Percentiles rank a stretch among this genome's conserved stretches.
Evolutionary conservation across 73 alveolate genomes (phyloP).

Genomic region (Tetrahymena elliotti): DNA sequence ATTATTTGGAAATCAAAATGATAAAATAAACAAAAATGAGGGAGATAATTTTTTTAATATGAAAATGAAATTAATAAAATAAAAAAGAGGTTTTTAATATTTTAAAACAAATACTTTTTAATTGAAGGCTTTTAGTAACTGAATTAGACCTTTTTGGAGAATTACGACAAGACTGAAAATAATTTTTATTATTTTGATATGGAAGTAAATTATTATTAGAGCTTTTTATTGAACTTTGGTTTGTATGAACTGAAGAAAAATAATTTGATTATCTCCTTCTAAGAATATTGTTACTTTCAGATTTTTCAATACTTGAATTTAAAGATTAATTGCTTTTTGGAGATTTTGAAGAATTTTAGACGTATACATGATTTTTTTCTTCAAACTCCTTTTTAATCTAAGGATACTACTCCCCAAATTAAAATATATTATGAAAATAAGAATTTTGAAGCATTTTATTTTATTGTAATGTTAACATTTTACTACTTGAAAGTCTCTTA

Average conservation of each 20-base stretch:
- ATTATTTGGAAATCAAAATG: too few species aligned
- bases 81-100: too few species aligned
- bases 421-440: background rate
- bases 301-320: background rate
- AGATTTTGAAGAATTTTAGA: background rate
- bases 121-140: background rate
- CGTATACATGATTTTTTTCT: background rate
- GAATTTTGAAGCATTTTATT: background rate
- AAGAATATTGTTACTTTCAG: background rate
- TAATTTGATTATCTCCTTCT: background rate
- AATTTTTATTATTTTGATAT: background rate
- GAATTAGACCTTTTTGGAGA: background rate
- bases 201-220: background rate
- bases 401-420: background rate
- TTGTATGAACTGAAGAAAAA: background rate
- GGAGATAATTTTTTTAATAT: too few species aligned
- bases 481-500: background rate
- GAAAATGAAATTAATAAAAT: too few species aligned
- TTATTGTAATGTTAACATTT: background rate
- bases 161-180: background rate
- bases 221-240: background rate
- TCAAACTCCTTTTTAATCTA: background rate
- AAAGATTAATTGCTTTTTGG: background rate
- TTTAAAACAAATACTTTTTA: background rate
- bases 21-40: too few species aligned